Evolutionary conservation across 2,329 filamentous ascomycete species (phyloP), one percentile per base, ranked within the genome.

Genomic region (Fusarium newnesense): DNA sequence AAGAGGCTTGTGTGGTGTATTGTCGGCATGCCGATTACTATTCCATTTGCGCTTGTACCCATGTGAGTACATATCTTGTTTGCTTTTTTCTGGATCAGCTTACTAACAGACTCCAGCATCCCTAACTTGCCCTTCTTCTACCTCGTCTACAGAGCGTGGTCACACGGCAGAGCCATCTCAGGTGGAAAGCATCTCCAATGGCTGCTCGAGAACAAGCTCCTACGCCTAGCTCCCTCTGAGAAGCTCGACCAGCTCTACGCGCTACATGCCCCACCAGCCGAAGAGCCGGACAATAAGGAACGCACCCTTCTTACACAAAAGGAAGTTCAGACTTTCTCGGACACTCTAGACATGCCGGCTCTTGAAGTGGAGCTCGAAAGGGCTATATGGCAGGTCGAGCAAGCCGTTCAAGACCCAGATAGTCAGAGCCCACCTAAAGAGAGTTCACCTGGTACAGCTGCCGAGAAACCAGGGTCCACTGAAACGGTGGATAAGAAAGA

Each of bases 91-190:
- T 60, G 30, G 39, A 47, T 28, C 34, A 21, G 12, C 24, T 26
- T 12, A 26, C 59, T 53, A 32, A 66, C 49, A 47, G 18, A 12
- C 36, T 30, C 16, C 75, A 97, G 94, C 70, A 88, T 98, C 72
- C 95, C 96, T 40, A 98, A 99, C 80, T 86, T 99, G 18, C 96
- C 96, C 24, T 98, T 98, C 86, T 98, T 98, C 86, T 99, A 98
- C 82, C 89, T 98, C 44, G 90, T 90, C 24, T 99, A 97, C 84
- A 90, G 96, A 73, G 93, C 94, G 32, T 98, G 93, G 92, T 97
- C 94, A 26, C 94, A 97, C 82, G 97, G 93, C 90, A 90, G 92
- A 84, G 96, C 96, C 60, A 85, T 97, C 60, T 89, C 90, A 42
- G 96, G 96, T 61, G 95, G 94, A 26, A 93, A 91, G 77, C 94